These are phyloP conservation scores for Dianthus caryophyllus DNA, from an alignment of 148 eudicot genomes.

Conservation along the genomic window DNA sequence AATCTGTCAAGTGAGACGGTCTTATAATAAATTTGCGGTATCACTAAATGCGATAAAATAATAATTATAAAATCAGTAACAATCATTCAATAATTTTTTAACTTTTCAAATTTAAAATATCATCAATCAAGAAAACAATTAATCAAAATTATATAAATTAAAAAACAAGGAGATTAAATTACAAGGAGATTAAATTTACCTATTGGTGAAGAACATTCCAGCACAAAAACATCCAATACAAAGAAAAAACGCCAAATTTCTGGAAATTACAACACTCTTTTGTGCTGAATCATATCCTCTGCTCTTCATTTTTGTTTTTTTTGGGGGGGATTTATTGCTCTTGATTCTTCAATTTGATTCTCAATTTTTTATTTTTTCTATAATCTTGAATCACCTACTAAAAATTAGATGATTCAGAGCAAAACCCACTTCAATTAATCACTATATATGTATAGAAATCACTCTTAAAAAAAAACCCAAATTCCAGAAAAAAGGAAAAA, in stretches of 20 bases:
- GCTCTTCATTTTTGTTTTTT: conserved; percentile 49
- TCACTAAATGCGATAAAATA: no score
- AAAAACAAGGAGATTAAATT: background rate
- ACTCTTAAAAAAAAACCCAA: no score
- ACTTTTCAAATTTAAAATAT: background rate
- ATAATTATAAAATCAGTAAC: no score
- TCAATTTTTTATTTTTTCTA: conserved; percentile 6
- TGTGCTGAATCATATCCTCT: conserved; percentile 50
- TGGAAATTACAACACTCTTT: conserved; percentile 39
- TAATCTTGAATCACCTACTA: conserved; percentile 12
- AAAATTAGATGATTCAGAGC: conserved; percentile 11
- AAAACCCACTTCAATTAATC: no score
- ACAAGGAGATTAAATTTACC: no score
- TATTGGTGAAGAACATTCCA: conserved; percentile 84
- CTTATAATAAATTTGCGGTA: no score
- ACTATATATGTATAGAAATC: no score
- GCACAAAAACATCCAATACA: conserved; percentile 84
- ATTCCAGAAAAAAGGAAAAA: no score
- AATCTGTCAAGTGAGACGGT: no score
- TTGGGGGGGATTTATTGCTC: background rate
- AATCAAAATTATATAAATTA: background rate
- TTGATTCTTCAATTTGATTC: background rate
- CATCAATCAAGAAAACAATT: background rate
- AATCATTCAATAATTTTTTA: background rate
- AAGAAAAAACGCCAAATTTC: conserved; percentile 54